phyloP scores from a whole-genome alignment of 352 stramenopile species.

The Phytophthora pini region DNA sequence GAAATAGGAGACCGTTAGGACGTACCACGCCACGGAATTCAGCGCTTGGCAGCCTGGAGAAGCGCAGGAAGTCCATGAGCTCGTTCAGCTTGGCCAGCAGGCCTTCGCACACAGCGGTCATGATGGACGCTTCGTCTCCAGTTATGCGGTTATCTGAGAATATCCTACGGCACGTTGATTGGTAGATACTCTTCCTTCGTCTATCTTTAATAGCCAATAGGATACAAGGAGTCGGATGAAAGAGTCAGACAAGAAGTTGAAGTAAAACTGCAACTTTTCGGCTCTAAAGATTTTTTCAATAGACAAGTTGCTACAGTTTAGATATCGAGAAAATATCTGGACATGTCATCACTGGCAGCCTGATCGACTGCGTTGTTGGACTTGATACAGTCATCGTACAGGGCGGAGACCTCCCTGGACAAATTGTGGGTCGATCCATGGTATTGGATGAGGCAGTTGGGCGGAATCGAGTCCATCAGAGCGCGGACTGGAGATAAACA shows the following conservation, averaged over 20 bases:
- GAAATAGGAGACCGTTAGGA: neutral
- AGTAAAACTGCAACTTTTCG: neutral
- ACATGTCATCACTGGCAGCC: slow-evolving; percentile 18
- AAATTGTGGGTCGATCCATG: slow-evolving; percentile 31
- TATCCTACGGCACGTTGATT: neutral
- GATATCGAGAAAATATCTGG: slow-evolving; percentile 24
- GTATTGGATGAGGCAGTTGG: slow-evolving; percentile 35
- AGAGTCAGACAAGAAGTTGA: slow-evolving; percentile 21
- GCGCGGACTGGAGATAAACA: slow-evolving; percentile 22
- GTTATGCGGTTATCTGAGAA: slow-evolving; percentile 11
- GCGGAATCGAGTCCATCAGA: slow-evolving; percentile 20
- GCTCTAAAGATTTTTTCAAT: too few species aligned
- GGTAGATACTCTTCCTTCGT: neutral
- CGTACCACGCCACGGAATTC: slow-evolving; percentile 70
- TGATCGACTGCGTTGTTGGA: neutral
- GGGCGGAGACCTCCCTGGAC: slow-evolving; percentile 17
- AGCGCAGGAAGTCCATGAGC: slow-evolving; percentile 87
- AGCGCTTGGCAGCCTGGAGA: slow-evolving; percentile 48
- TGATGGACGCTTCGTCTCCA: slow-evolving; percentile 9
- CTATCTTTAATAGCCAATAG: neutral
- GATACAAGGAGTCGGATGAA: slow-evolving; percentile 11
- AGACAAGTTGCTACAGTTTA: slow-evolving; percentile 1
- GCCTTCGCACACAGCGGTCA: slow-evolving; percentile 62
- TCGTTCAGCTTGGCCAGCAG: slow-evolving; percentile 84
- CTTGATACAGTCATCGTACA: slow-evolving; percentile 29